These are phyloP conservation scores for Apophysomyces variabilis DNA, from an alignment of 371 early-diverging fungal genomes.

Conservation along the genomic window DNA sequence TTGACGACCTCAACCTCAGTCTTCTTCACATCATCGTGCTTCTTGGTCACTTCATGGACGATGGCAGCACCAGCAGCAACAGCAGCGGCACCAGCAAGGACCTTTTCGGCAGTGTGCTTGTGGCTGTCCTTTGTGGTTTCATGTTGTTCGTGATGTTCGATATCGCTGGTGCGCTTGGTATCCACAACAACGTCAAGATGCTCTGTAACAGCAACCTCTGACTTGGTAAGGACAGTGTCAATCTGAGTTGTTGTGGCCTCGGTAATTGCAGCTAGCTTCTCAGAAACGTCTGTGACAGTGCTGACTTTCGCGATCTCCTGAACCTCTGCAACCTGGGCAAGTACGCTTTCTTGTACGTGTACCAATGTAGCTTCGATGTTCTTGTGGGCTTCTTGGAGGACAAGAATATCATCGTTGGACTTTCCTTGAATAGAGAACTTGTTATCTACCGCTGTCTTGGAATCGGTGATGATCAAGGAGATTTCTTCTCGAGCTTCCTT, in stretches of 20 bases:
- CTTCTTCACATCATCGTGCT: slow-evolving; percentile 8
- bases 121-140: slow-evolving; percentile 15
- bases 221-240: neutral
- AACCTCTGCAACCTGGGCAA: slow-evolving; percentile 28
- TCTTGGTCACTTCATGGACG: slow-evolving; percentile 1
- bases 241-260: slow-evolving; percentile 20
- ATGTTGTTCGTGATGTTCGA: neutral
- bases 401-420: slow-evolving; percentile 15
- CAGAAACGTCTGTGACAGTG: slow-evolving; percentile 19
- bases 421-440: slow-evolving; percentile 6
- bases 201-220: slow-evolving; percentile 10
- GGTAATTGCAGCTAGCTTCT: slow-evolving; percentile 28
- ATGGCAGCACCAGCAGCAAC: slow-evolving; percentile 9
- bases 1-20: neutral
- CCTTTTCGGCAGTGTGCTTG: slow-evolving; percentile 6
- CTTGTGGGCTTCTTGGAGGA: slow-evolving; percentile 26
- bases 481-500: slow-evolving; percentile 27
- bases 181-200: slow-evolving; percentile 16
- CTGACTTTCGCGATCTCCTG: slow-evolving; percentile 21
- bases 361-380: slow-evolving; percentile 31
- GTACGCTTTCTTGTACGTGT: slow-evolving; percentile 26
- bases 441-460: slow-evolving; percentile 27
- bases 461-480: slow-evolving; percentile 16
- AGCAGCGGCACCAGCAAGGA: neutral
- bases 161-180: neutral